Evolutionary conservation across 805 yeast genomes (phyloP).

Genomic region (Martiniozyma abietophila): DNA sequence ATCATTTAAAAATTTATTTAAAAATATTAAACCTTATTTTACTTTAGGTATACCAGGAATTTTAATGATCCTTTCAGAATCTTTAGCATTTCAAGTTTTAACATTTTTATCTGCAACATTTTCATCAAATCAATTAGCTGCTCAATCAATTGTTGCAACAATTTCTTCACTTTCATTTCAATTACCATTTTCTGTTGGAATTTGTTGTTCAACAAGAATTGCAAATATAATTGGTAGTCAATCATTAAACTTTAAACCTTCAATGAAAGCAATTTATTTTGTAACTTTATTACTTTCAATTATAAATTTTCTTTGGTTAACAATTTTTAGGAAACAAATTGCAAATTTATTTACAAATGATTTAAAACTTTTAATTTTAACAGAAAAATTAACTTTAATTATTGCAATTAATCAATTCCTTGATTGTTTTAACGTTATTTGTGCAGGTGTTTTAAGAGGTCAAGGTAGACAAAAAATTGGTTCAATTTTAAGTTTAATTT

Average conservation of each 20-base stretch:
- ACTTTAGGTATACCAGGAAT: conserved; percentile 44
- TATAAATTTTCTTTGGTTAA: too few relatives aligned
- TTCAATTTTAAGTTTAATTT: conserved; percentile 56
- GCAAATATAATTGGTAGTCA: conserved; percentile 45
- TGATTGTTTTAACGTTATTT: conserved; percentile 63
- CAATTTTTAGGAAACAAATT: conserved; percentile 35
- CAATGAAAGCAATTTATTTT: conserved; percentile 32
- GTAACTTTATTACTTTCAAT: too few relatives aligned
- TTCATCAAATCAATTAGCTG: conserved; percentile 45
- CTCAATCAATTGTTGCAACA: conserved; percentile 47
- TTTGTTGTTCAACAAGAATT: conserved; percentile 45
- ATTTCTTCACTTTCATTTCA: conserved; percentile 43
- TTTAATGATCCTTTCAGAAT: conserved; percentile 47
- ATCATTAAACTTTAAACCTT: conserved; percentile 25
- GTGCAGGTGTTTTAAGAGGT: conserved; percentile 67
- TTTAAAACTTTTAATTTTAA: conserved; percentile 41
- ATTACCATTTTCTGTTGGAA: conserved; percentile 49
- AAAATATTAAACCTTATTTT: conserved; percentile 32
- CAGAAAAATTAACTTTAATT: conserved; percentile 51
- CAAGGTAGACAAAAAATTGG: conserved; percentile 71
- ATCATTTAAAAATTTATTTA: conserved; percentile 24
- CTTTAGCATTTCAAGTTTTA: conserved; percentile 48
- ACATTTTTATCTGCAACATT: conserved; percentile 44
- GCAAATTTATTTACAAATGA: conserved; percentile 57
- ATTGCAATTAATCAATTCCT: conserved; percentile 57